Evolutionary conservation across 768 basidiomycete genomes (phyloP).

Genomic region (Lactifluus volemus): DNA sequence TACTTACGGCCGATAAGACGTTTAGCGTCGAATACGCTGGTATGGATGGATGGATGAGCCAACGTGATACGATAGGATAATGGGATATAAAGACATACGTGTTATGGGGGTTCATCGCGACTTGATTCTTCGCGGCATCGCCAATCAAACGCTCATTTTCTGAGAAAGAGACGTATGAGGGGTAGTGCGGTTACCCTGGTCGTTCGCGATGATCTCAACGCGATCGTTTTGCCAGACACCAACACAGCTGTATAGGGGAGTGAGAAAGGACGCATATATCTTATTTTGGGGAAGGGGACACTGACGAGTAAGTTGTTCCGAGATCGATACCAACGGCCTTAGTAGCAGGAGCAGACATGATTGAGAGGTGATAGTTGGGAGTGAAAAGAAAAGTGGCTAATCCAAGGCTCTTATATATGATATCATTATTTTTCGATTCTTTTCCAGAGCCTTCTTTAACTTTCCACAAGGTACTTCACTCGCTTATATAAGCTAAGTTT

Average conservation of each 20-base stretch:
- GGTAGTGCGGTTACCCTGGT: slow-evolving; percentile 92
- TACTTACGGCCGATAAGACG: slow-evolving; percentile 95
- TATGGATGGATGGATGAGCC: neutral
- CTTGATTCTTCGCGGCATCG: slow-evolving; percentile 98
- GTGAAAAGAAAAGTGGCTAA: neutral
- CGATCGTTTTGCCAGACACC: slow-evolving; percentile 99
- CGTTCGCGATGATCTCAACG: slow-evolving; percentile 96
- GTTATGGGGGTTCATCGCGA: slow-evolving; percentile 97
- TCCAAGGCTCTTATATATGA: slow-evolving; percentile 18
- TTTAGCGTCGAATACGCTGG: slow-evolving; percentile 94
- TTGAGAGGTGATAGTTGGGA: no score
- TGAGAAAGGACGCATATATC: slow-evolving; percentile 1
- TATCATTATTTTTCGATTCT: slow-evolving; percentile 19
- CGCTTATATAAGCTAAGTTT: slow-evolving; percentile 9
- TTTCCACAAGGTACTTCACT: slow-evolving; percentile 15
- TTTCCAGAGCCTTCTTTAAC: slow-evolving; percentile 25
- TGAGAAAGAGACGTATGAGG: slow-evolving; percentile 93
- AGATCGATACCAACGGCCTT: slow-evolving; percentile 90
- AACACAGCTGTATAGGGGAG: slow-evolving; percentile 59
- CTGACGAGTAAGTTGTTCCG: slow-evolving; percentile 89
- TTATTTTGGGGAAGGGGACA: slow-evolving; percentile 14
- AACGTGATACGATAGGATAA: slow-evolving; percentile 20
- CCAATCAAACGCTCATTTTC: slow-evolving; percentile 96
- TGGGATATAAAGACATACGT: slow-evolving; percentile 37
- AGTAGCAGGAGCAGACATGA: neutral